Conservation (phyloP, 2,329 filamentous ascomycete genomes). For the Ophiostoma sp. region DNA sequence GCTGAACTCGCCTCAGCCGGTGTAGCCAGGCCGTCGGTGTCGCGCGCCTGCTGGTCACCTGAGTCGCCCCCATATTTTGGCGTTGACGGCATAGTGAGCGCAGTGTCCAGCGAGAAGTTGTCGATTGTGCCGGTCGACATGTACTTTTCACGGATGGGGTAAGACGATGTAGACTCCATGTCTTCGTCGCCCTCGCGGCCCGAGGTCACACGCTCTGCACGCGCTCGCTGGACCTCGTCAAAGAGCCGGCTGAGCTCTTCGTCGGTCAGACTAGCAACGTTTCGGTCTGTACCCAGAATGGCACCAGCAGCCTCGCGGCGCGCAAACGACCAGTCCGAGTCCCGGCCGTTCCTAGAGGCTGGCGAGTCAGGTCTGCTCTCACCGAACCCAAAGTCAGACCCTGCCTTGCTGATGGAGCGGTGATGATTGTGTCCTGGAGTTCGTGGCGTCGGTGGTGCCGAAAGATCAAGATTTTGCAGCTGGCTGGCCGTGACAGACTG, state of each 20-base stretch:
- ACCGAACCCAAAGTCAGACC: slow-evolving; percentile 60
- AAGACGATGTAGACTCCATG: slow-evolving; percentile 81
- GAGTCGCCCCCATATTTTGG: slow-evolving; percentile 66
- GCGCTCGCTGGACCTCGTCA: slow-evolving; percentile 84
- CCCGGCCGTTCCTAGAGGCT: slow-evolving; percentile 64
- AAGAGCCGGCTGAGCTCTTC: slow-evolving; percentile 91
- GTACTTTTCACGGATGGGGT: slow-evolving; percentile 87
- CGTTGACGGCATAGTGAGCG: slow-evolving; percentile 88
- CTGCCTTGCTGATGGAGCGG: slow-evolving; percentile 68
- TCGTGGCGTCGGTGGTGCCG: slow-evolving; percentile 48
- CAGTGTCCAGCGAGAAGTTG: slow-evolving; percentile 92
- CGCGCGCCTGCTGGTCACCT: slow-evolving; percentile 64
- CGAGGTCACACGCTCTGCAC: slow-evolving; percentile 66
- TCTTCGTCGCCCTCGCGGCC: slow-evolving; percentile 80
- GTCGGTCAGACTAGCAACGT: slow-evolving; percentile 82
- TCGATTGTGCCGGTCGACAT: slow-evolving; percentile 91
- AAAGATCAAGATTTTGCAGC: slow-evolving; percentile 52
- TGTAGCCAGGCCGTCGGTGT: slow-evolving; percentile 43
- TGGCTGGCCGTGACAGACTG: slow-evolving; percentile 68
- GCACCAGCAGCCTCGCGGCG: slow-evolving; percentile 88
- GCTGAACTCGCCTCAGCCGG: slow-evolving; percentile 58
- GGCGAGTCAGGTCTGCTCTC: slow-evolving; percentile 77
- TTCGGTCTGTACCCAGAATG: slow-evolving; percentile 84
- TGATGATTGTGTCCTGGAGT: slow-evolving; percentile 77
- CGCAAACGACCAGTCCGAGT: slow-evolving; percentile 93